These are phyloP conservation scores for Fusarium pseudoanthophilum DNA, from an alignment of 2,329 filamentous ascomycete species.

Conservation along the genomic window DNA sequence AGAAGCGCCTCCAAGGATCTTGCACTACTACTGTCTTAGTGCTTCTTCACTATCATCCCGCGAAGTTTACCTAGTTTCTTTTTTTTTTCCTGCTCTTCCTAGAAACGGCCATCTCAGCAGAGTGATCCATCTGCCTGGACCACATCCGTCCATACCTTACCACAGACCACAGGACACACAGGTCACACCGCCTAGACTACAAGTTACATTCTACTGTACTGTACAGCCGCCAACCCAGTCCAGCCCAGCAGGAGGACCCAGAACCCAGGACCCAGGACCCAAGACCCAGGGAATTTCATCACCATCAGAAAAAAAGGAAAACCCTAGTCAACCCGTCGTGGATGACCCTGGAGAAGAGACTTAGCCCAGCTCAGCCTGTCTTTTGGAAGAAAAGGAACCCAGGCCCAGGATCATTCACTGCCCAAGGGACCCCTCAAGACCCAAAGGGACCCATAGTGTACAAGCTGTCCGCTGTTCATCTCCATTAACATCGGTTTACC, in stretches of 20 bases:
- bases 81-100: conserved; percentile 22
- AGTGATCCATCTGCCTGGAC: conserved; percentile 43
- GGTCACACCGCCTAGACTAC: conserved; percentile 45
- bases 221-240: background rate
- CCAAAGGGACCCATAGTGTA: conserved; percentile 46
- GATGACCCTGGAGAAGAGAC: conserved; percentile 41
- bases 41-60: conserved; percentile 42
- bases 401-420: conserved; percentile 45
- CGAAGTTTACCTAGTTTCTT: conserved; percentile 24
- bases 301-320: conserved; percentile 43
- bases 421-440: conserved; percentile 37
- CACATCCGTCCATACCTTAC: conserved; percentile 27
- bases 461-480: conserved; percentile 34
- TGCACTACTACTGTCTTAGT: conserved; percentile 44
- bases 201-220: conserved; percentile 12
- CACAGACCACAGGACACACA: conserved; percentile 32
- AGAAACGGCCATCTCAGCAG: conserved; percentile 41
- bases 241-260: conserved; percentile 39
- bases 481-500: conserved; percentile 39
- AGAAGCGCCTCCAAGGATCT: conserved; percentile 37
- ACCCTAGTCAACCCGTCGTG: conserved; percentile 45
- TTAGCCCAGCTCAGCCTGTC: conserved; percentile 34
- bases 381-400: conserved; percentile 37
- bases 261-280: conserved; percentile 28
- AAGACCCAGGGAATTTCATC: conserved; percentile 40